Conservation (phyloP, 129 eudicot genomes). For the Heracleum sosnowskyi region DNA sequence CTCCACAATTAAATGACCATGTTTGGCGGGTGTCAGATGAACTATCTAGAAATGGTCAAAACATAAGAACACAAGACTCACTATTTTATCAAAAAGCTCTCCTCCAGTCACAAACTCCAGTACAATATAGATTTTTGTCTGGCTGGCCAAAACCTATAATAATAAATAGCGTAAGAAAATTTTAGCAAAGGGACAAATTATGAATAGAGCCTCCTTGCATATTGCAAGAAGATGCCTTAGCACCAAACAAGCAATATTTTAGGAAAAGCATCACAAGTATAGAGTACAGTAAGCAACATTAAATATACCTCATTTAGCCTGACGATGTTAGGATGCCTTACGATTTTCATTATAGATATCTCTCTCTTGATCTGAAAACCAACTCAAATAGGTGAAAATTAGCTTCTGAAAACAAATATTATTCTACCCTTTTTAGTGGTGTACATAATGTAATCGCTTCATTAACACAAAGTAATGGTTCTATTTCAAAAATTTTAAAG, state of each 20-base stretch:
- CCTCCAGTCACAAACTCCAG: conserved; percentile 93
- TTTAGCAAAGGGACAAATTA: not conserved
- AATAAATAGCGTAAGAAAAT: conserved; percentile 3
- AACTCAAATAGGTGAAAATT: conserved; percentile 23
- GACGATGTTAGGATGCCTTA: conserved; percentile 93
- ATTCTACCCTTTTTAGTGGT: conserved; percentile 1
- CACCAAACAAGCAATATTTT: not conserved
- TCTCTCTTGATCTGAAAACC: conserved; percentile 86
- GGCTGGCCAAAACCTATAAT: conserved; percentile 77
- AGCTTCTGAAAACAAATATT: conserved; percentile 5
- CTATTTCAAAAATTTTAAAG: not conserved
- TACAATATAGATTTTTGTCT: conserved; percentile 73
- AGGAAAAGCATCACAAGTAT: conserved; percentile 1
- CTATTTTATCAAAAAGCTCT: conserved; percentile 94
- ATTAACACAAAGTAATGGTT: not conserved
- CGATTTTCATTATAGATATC: conserved; percentile 98
- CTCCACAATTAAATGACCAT: not conserved
- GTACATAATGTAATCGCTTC: not conserved
- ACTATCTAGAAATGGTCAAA: not conserved
- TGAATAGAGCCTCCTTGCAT: not conserved
- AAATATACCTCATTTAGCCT: conserved; percentile 77
- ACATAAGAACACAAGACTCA: conserved; percentile 32
- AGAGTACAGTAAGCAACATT: not conserved
- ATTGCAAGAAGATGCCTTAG: not conserved
- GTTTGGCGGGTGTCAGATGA: not conserved